Percentiles rank a stretch among this genome's conserved stretches.
phyloP scores from a whole-genome alignment of 1,284 basidiomycete species.

The Pseudomicrostroma phylloplanum region DNA sequence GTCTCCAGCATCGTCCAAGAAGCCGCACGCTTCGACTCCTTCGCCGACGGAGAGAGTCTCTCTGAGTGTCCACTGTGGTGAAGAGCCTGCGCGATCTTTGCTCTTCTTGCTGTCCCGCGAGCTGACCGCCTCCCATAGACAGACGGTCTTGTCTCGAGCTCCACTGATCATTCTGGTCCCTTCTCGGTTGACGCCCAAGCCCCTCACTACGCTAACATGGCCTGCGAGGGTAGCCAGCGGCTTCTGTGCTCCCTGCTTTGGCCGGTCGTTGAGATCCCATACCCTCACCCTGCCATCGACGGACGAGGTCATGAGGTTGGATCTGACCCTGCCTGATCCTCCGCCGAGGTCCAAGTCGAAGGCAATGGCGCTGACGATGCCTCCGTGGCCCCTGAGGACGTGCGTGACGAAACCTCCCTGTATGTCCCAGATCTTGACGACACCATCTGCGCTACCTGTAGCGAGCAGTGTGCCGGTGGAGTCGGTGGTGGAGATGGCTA shows the following conservation, averaged over 20 bases:
- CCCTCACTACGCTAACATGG: constrained; percentile 46
- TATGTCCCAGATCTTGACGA: constrained; percentile 95
- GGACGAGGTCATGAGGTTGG: background rate
- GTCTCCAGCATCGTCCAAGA: constrained; percentile 19
- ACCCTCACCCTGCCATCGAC: constrained; percentile 54
- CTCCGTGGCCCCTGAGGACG: constrained; percentile 82
- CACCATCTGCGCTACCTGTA: constrained; percentile 88
- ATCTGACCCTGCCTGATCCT: background rate
- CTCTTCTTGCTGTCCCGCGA: constrained; percentile 1
- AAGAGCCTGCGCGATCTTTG: constrained; percentile 1
- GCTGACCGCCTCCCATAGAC: constrained; percentile 23
- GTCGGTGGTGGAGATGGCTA: constrained; percentile 71
- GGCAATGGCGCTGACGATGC: constrained; percentile 79
- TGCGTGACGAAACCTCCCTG: constrained; percentile 83
- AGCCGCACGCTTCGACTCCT: constrained; percentile 40
- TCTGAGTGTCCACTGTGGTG: constrained; percentile 27
- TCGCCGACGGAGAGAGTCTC: constrained; percentile 40
- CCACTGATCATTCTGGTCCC: constrained; percentile 33
- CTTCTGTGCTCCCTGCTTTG: constrained; percentile 22
- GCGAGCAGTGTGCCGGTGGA: constrained; percentile 86
- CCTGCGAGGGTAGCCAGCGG: constrained; percentile 28
- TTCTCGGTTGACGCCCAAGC: constrained; percentile 30
- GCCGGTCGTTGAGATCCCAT: constrained; percentile 41
- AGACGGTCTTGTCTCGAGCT: constrained; percentile 38
- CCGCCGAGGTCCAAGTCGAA: background rate